Evolutionary conservation across 257 asterid species (phyloP).

Genomic region (Plantago major): DNA sequence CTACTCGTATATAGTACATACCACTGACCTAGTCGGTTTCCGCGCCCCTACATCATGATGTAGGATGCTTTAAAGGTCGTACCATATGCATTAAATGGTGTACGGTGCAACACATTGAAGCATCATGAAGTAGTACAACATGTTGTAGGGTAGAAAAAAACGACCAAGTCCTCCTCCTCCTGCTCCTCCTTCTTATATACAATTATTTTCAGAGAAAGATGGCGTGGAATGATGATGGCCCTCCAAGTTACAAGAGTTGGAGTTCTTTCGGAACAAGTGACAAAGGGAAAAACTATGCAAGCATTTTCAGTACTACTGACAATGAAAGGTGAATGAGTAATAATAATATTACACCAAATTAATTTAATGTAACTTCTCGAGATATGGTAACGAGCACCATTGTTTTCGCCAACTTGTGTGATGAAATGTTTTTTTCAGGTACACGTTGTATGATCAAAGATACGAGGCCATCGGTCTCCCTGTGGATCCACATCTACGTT

Average conservation of each 20-base stretch:
- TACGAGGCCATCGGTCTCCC: conserved; percentile 8
- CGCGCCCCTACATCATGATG: too few species aligned
- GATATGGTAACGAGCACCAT: not conserved
- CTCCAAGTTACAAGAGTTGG: conserved; percentile 7
- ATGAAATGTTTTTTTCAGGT: not conserved
- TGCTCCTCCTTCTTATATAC: too few species aligned
- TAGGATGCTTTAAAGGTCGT: too few species aligned
- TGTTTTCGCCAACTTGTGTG: not conserved
- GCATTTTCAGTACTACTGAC: not conserved
- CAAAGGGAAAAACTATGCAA: conserved; percentile 8
- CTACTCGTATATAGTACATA: too few species aligned
- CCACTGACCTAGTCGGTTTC: too few species aligned
- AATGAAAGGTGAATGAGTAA: not conserved
- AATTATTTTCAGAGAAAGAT: conserved; percentile 17
- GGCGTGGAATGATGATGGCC: conserved; percentile 6
- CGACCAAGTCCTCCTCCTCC: too few species aligned
- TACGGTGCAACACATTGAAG: too few species aligned
- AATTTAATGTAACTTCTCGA: not conserved
- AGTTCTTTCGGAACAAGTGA: conserved; percentile 3
- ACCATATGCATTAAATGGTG: too few species aligned
- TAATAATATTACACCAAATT: not conserved
- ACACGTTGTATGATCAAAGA: conserved; percentile 7
- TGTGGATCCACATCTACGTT: conserved; percentile 14
- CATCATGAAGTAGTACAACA: too few species aligned
- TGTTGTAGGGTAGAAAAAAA: too few species aligned